Base-by-base conservation (phyloP, 1,284 basidiomycete genomes). In the Papiliotrema fonsecae region DNA sequence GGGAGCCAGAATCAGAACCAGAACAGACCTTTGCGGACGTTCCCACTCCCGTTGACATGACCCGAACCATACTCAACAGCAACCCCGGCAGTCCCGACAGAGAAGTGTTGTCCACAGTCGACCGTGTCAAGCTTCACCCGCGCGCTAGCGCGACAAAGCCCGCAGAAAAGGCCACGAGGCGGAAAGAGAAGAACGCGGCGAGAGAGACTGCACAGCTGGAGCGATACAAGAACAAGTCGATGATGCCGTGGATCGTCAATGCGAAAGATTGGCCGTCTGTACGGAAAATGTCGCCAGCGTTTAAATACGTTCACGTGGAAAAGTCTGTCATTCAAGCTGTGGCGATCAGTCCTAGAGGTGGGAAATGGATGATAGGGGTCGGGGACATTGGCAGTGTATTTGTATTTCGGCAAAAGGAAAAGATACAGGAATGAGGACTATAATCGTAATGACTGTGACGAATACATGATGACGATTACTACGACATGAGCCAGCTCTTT, bases 401-500 rank as follows among this genome's bases (percentile, higher is more conserved):
- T 50, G 53, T 64, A 3, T 64, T 36, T n/a, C 31, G 32, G 11
- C 14, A 34, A 25, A 22, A 45, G 44, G 34, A 45, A 16, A 35
- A 19, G 34, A 16, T 6, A 19, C 14, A 35, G 6, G 6, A 19
- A 35, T 35, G 34, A n/a, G 19, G 16, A 35, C 16, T 19, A 35
- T 16, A 19, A 35, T 35, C 19, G 34, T 35, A 35, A 35, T 5
- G 34, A 35, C 34, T 35, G 34, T 35, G 16, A n/a, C 6, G 14
- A 19, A n/a, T 16, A n/a, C 34, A 35, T n/a, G n/a, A n/a, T n/a
- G n/a, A n/a, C n/a, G n/a, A n/a, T n/a, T n/a, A 14, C 24, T 26
- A 57, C 34, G 54, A 42, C 57, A 64, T 62, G 36, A 65, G 49
- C 64, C 64, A 65, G 16, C 47, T 34, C 56, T 64, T 64, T 43